Evolutionary conservation across 495 filamentous ascomycete species (phyloP).

Genomic region (Corynascus novoguineensis): DNA sequence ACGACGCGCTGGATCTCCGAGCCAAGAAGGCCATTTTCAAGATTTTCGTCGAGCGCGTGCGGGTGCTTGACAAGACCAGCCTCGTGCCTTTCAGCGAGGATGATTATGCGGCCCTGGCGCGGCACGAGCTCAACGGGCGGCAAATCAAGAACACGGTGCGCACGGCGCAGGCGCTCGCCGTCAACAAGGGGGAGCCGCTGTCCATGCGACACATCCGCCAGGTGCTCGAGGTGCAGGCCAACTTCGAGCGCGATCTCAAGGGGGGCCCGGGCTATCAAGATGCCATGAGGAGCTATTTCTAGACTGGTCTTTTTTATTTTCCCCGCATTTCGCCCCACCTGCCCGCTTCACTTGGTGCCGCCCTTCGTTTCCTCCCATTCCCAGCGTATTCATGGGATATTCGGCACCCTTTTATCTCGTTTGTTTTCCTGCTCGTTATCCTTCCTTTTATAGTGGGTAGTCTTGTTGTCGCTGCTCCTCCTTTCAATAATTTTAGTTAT

Average conservation of each 20-base stretch:
- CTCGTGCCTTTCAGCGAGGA: constrained; percentile 59
- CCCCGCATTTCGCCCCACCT: too few species aligned
- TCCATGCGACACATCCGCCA: constrained; percentile 77
- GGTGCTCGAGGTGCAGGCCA: constrained; percentile 75
- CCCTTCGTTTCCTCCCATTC: too few species aligned
- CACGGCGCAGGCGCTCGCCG: constrained; percentile 78
- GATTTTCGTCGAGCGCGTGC: constrained; percentile 69
- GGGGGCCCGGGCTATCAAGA: constrained; percentile 59
- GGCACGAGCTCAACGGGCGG: constrained; percentile 77
- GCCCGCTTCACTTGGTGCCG: too few species aligned
- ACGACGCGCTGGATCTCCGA: constrained; percentile 67
- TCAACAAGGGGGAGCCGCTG: constrained; percentile 65
- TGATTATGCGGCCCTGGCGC: constrained; percentile 61
- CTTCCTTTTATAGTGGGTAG: too few species aligned
- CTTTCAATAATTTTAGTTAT: too few species aligned
- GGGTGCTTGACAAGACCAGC: constrained; percentile 56
- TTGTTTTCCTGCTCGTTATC: too few species aligned
- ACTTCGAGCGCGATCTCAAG: constrained; percentile 72
- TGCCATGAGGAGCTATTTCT: constrained; percentile 54
- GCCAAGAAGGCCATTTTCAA: constrained; percentile 83
- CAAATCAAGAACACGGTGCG: constrained; percentile 94
- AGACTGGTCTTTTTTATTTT: too few species aligned
- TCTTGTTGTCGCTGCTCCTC: too few species aligned
- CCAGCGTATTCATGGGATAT: too few species aligned
- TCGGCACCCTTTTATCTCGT: too few species aligned